Percentiles rank a stretch among this genome's conserved stretches.
phyloP scores from a whole-genome alignment of 2,329 filamentous ascomycete genomes.

The Biscogniauxia sp. region DNA sequence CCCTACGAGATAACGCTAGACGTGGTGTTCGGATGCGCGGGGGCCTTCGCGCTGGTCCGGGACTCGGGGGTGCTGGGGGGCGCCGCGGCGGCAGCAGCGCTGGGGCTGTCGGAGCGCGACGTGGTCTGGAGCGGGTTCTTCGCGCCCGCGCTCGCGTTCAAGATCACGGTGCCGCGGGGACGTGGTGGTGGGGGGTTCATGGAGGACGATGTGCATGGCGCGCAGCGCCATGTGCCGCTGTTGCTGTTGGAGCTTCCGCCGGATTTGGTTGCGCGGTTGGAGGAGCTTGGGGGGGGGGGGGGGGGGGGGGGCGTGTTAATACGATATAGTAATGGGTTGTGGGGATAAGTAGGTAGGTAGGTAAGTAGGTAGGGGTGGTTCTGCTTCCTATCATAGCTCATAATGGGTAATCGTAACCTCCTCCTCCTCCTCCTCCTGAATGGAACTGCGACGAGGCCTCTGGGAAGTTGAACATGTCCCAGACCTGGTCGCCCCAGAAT shows the following conservation, averaged over 20 bases:
- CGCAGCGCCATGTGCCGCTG: constrained; percentile 29
- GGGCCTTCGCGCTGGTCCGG: constrained; percentile 36
- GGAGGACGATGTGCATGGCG: constrained; percentile 32
- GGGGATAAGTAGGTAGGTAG: too few relatives aligned
- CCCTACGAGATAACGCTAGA: constrained; percentile 53
- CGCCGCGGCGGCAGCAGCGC: constrained; percentile 23
- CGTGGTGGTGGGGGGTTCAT: constrained; percentile 28
- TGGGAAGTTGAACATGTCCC: constrained; percentile 24
- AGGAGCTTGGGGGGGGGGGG: neutral
- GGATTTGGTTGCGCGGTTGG: constrained; percentile 13
- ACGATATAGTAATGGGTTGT: too few relatives aligned
- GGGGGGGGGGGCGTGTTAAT: too few relatives aligned
- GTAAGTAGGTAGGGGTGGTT: too few relatives aligned
- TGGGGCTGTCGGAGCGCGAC: constrained; percentile 16
- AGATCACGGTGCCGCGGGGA: constrained; percentile 39
- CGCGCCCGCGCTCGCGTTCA: constrained; percentile 46
- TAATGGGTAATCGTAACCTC: constrained; percentile 8
- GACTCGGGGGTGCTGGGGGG: constrained; percentile 35
- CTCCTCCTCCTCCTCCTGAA: neutral
- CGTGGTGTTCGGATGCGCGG: constrained; percentile 42
- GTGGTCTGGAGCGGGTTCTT: constrained; percentile 41
- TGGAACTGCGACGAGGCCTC: constrained; percentile 10
- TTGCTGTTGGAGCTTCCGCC: constrained; percentile 21
- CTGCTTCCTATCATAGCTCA: neutral
- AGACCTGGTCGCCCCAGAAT: constrained; percentile 27